Conservation (phyloP, 2,329 filamentous ascomycete species). For the Cytospora leucostoma region DNA sequence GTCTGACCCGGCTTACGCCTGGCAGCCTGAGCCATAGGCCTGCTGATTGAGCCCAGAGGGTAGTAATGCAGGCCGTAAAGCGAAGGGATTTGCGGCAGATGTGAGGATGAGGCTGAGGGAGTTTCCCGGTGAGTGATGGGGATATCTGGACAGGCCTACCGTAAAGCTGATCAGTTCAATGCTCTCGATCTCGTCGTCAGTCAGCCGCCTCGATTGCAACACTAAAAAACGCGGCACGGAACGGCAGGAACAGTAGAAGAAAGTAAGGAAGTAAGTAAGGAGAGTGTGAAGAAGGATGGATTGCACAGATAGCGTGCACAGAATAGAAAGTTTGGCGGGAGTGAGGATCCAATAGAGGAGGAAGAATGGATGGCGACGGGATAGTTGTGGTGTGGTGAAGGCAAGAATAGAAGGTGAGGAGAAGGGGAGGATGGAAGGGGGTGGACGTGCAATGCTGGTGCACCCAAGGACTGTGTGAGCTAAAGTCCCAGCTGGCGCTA, state of each 20-base stretch:
- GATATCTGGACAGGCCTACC: constrained; percentile 13
- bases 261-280: constrained; percentile 13
- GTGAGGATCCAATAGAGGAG: constrained; percentile 18
- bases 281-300: constrained; percentile 12
- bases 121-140: background rate
- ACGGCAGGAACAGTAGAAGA: constrained; percentile 6
- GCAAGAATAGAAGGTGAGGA: constrained; percentile 10
- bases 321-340: constrained; percentile 25
- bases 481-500: constrained; percentile 3
- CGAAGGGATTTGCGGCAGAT: background rate
- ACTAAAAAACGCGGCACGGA: constrained; percentile 16
- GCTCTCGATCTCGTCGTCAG: constrained; percentile 1
- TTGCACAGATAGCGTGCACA: constrained; percentile 19
- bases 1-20: constrained; percentile 8
- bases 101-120: constrained; percentile 3
- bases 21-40: constrained; percentile 13
- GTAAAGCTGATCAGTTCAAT: constrained; percentile 13
- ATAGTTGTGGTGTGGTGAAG: constrained; percentile 5
- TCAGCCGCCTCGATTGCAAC: constrained; percentile 20
- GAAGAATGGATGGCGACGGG: constrained; percentile 12
- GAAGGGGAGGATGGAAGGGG: constrained; percentile 7
- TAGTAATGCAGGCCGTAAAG: constrained; percentile 5
- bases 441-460: constrained; percentile 5
- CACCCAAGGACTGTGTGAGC: constrained; percentile 1
- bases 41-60: constrained; percentile 1